These are phyloP conservation scores for Trematosphaeria pertusa DNA, from an alignment of 2,329 filamentous ascomycete genomes.

Conservation along the genomic window DNA sequence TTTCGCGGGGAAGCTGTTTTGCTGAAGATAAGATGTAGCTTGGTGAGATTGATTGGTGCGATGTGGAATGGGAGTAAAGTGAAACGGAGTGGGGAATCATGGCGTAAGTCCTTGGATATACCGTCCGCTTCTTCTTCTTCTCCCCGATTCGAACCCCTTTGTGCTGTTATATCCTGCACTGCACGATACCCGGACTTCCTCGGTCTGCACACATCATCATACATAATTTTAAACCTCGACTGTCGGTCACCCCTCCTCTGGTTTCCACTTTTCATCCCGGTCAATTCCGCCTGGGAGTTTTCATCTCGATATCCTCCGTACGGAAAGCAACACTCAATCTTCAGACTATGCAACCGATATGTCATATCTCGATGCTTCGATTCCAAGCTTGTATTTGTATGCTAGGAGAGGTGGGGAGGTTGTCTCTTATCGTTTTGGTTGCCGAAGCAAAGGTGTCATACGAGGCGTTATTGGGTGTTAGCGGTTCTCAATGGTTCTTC, in stretches of 20 bases:
- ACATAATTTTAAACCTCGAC: slow-evolving; percentile 19
- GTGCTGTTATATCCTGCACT: slow-evolving; percentile 6
- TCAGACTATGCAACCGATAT: too few relatives aligned
- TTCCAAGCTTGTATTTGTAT: too few relatives aligned
- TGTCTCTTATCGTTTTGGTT: too few relatives aligned
- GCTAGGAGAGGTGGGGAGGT: too few relatives aligned
- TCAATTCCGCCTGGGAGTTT: too few relatives aligned
- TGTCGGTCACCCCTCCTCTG: not conserved
- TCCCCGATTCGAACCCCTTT: not conserved
- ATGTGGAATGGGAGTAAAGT: too few relatives aligned
- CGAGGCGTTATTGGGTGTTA: too few relatives aligned
- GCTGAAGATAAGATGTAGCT: slow-evolving; percentile 9
- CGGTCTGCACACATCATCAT: slow-evolving; percentile 10
- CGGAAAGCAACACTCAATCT: too few relatives aligned
- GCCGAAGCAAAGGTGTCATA: too few relatives aligned
- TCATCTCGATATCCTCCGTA: too few relatives aligned
- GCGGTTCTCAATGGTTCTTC: too few relatives aligned
- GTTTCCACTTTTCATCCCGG: not conserved
- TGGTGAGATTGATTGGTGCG: not conserved
- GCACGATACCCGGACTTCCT: slow-evolving; percentile 30
- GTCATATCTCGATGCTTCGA: too few relatives aligned
- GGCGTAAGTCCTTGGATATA: not conserved
- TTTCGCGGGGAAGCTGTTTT: slow-evolving; percentile 9
- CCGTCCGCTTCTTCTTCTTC: not conserved
- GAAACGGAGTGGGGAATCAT: not conserved